phyloP scores from a whole-genome alignment of 306 rosid genomes.

The Chamaecrista fasciculata region DNA sequence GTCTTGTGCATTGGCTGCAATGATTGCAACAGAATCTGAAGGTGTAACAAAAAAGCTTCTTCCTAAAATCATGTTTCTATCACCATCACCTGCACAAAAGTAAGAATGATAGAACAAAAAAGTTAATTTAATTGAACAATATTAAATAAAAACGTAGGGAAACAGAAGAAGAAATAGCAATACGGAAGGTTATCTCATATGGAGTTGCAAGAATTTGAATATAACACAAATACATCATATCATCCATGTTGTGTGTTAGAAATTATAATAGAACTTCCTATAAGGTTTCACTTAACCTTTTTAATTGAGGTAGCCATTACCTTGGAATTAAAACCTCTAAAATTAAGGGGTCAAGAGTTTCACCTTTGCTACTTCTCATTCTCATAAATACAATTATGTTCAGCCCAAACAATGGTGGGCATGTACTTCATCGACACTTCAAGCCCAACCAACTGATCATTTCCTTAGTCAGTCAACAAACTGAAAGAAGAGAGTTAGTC shows the following conservation, averaged over 20 bases:
- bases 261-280: neutral
- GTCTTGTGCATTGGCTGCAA: conserved; percentile 92
- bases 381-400: neutral
- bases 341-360: no score
- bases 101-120: neutral
- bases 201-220: neutral
- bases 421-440: neutral
- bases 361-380: neutral
- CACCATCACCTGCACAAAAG: conserved; percentile 80
- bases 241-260: neutral
- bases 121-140: conserved; percentile 4
- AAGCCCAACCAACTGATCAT: neutral
- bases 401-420: neutral
- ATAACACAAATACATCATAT: neutral
- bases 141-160: conserved; percentile 19
- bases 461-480: neutral
- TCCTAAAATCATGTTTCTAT: conserved; percentile 98
- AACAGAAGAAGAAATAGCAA: neutral
- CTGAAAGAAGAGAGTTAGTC: neutral
- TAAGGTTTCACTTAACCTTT: neutral
- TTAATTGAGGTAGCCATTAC: neutral
- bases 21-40: conserved; percentile 94
- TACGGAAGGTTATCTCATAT: no score
- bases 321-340: neutral
- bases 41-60: conserved; percentile 87